Base-by-base conservation (phyloP, 2,329 filamentous ascomycete species). In the Fusarium udum region DNA sequence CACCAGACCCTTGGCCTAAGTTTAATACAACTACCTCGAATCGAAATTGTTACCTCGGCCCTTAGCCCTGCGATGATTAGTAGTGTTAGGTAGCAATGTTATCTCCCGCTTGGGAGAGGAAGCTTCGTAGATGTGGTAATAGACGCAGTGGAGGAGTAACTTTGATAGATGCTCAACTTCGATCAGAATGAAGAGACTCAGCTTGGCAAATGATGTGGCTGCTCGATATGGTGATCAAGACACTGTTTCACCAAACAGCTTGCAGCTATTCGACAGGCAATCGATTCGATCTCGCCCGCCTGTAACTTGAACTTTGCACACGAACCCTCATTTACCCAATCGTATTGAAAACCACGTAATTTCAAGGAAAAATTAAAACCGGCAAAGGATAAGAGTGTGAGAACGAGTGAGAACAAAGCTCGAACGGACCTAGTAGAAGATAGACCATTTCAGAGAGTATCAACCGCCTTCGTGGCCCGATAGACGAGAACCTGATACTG, bases 391-490 rank as follows among this genome's bases (percentile, higher is more conserved):
- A 14, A 2, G 11, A 2, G 22, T 18, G 22, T 18, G 22, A 32
- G 13, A 32, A 10, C 13, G 8, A 28, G 20, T 13, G 45, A 28
- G 13, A 22, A 34, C 15, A 18, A 3, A 40, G 11, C 14, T 6
- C 39, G 18, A 22, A 22, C 12, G 13, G 13, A 28, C 12, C 42
- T n/a, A 18, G 24, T 4, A 10, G 14, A 22, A 20, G 49, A 4
- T 45, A 36, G 10, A 20, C 18, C 4, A 22, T 71, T 10, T 5
- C 64, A 14, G 45, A 48, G 16, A 61, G 37, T 1, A 42, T 73
- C 6, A 24, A 62, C 26, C 48, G 59, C 4, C 66, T 73, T 3
- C 31, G 49, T 18, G 9, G 26, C n/a, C 10, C 70, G 15, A 37
- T 60, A 1, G 20, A 62, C 22, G 37, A 51, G n/a, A 67, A 22